Evolutionary conservation across 768 basidiomycete species (phyloP), one percentile per base, ranked within the genome.

Genomic region (Leucogyrophana mollusca): DNA sequence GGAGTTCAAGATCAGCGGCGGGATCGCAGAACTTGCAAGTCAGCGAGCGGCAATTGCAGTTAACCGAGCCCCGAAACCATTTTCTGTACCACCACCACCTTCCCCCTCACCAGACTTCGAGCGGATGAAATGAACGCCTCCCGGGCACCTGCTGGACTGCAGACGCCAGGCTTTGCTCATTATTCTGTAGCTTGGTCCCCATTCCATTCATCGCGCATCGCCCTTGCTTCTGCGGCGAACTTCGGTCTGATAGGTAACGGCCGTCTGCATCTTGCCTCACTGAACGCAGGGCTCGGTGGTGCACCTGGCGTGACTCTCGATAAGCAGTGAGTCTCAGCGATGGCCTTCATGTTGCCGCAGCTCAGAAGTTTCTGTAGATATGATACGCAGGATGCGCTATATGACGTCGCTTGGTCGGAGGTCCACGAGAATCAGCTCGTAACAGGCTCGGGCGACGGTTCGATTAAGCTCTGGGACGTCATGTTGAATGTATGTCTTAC

Each of bases 191-290:
- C 86, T 10, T 93, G 89, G 87, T 94, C 91, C 0, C 90, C 91
- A 4, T 93, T 94, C 59, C 85, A 88, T 62, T 82, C 76, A 18
- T 72, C 76, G 13, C 79, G 85, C 27, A 61, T 92, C 34, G 90
- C 90, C 1, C 71, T 92, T 25, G 88, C 90, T 4, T 90, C 90
- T 5, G 77, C 91, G 0, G 90, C 93, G 21, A 95, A 97, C 67
- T 97, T 92, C 65, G 95, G 95, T 3, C 76, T 98, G 4, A 89
- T 97, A 24, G 95, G 95, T 20, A 97, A 96, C 66, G 95, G 95
- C 1, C 76, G 94, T n/a, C 61, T 97, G 34, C 87, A 86, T 61
- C 61, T 87, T 18, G 74, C 77, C 43, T 79, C 83, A 2, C 66
- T 83, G 17, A 66, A 63, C 20, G 71, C 76, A 21, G 74, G 71